phyloP scores from a whole-genome alignment of 2,329 filamentous ascomycete genomes.

The Cordyceps cicadae region DNA sequence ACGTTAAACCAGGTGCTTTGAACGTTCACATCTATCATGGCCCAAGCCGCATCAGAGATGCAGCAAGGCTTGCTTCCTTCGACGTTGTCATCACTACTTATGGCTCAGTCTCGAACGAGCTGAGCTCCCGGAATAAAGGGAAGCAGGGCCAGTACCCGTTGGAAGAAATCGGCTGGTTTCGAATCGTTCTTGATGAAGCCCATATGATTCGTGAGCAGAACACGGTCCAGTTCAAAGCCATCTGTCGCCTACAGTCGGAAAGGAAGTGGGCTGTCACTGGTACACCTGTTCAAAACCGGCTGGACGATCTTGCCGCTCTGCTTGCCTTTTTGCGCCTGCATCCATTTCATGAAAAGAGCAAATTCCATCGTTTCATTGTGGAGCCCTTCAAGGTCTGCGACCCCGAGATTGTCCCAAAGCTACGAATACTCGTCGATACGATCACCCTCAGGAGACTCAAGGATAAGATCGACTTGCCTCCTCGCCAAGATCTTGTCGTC shows the following conservation, averaged over 20 bases:
- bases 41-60: conserved; percentile 60
- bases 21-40: conserved; percentile 84
- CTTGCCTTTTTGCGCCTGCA: conserved; percentile 77
- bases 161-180: conserved; percentile 79
- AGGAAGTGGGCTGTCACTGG: conserved; percentile 96
- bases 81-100: conserved; percentile 93
- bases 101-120: conserved; percentile 75
- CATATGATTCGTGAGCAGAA: conserved; percentile 85
- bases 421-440: conserved; percentile 87
- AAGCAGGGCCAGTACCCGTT: conserved; percentile 58
- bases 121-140: conserved; percentile 52
- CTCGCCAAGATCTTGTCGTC: conserved; percentile 63
- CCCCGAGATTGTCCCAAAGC: conserved; percentile 71
- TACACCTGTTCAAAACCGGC: conserved; percentile 86
- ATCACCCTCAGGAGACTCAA: conserved; percentile 87
- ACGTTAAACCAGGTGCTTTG: conserved; percentile 58
- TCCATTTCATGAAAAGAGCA: conserved; percentile 71
- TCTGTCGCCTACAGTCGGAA: conserved; percentile 69
- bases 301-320: conserved; percentile 82
- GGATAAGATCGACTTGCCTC: conserved; percentile 77
- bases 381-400: conserved; percentile 82
- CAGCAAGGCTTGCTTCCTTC: conserved; percentile 58
- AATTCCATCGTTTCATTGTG: conserved; percentile 73
- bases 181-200: conserved; percentile 88
- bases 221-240: conserved; percentile 75